Evolutionary conservation across 768 basidiomycete genomes (phyloP).

Genomic region (Paxillus rubicundulus): DNA sequence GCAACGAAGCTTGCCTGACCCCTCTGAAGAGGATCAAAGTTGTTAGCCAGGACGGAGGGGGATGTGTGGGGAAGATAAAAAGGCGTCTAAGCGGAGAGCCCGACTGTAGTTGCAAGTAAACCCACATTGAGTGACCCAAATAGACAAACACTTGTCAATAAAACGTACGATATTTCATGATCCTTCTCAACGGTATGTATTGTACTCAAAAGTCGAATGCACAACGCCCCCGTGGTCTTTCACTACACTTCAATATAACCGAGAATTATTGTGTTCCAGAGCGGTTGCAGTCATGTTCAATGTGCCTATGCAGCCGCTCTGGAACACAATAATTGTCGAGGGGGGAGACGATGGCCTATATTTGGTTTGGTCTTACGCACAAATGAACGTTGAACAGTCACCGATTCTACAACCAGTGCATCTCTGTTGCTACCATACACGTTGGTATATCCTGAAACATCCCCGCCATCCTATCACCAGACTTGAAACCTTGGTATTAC

Average conservation of each 20-base stretch:
- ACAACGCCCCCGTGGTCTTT: no score
- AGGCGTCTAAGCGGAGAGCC: constrained; percentile 15
- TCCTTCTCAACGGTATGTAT: no score
- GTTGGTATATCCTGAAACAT: not conserved
- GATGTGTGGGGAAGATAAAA: constrained; percentile 6
- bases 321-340: not conserved
- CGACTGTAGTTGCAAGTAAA: constrained; percentile 22
- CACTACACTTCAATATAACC: no score
- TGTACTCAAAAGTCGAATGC: no score
- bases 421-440: not conserved
- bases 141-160: constrained; percentile 8
- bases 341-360: not conserved
- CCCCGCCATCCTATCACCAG: not conserved
- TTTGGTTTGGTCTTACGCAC: not conserved
- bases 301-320: no score
- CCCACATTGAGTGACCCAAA: constrained; percentile 1
- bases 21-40: not conserved
- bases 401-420: not conserved
- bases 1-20: not conserved
- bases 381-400: not conserved
- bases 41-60: constrained; percentile 1
- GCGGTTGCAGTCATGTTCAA: no score
- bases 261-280: no score
- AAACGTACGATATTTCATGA: no score
- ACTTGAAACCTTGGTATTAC: no score